phyloP scores from a whole-genome alignment of 768 basidiomycete genomes.

The Butyriboletus loyo region DNA sequence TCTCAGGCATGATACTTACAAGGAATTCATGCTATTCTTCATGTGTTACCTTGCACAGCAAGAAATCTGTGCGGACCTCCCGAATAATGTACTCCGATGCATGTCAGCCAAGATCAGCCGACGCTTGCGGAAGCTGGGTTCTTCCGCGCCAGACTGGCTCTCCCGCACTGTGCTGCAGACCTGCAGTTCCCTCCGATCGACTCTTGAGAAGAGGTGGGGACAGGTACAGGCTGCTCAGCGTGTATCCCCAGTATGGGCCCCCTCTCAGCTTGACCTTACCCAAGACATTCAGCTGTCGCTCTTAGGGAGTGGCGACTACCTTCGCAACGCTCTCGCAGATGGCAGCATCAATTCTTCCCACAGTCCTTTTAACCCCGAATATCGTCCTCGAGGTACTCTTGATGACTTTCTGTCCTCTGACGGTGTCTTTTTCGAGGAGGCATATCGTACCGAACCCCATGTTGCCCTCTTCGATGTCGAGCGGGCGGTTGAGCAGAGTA shows the following conservation, averaged over 20 bases:
- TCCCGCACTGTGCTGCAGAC: constrained; percentile 36
- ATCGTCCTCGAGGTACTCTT: background rate
- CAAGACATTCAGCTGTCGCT: too few relatives aligned
- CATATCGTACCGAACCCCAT: constrained; percentile 2
- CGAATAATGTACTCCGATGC: constrained; percentile 29
- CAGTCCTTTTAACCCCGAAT: background rate
- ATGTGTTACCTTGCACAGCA: constrained; percentile 12
- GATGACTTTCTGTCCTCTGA: too few relatives aligned
- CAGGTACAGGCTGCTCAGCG: constrained; percentile 25
- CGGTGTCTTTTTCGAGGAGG: too few relatives aligned
- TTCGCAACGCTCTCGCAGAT: constrained; percentile 10
- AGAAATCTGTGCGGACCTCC: background rate
- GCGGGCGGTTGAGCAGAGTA: too few relatives aligned
- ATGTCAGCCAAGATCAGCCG: constrained; percentile 30
- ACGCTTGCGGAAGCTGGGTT: constrained; percentile 25
- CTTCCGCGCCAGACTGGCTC: constrained; percentile 27
- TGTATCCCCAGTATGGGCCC: constrained; percentile 6
- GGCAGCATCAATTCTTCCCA: background rate
- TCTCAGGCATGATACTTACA: constrained; percentile 34
- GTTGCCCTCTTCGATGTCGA: constrained; percentile 35
- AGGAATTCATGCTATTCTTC: constrained; percentile 46
- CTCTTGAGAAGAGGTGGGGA: too few relatives aligned
- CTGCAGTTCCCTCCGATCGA: too few relatives aligned
- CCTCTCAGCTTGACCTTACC: too few relatives aligned
- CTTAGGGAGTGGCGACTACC: too few relatives aligned